Base-by-base conservation (phyloP, 2,329 filamentous ascomycete genomes). In the Chaetothyriales sp. region DNA sequence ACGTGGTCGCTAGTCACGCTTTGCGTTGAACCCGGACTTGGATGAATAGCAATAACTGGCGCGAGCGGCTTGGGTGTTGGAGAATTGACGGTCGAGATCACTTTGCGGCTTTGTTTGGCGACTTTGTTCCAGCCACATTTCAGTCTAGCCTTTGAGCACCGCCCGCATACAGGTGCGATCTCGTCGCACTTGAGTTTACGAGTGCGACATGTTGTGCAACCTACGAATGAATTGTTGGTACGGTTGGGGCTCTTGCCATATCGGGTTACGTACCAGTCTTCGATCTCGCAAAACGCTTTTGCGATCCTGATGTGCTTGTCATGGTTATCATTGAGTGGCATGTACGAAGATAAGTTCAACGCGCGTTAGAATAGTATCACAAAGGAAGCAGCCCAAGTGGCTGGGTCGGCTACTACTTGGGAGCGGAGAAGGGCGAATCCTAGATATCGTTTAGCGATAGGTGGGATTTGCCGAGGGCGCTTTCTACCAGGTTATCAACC, bases 91-190 rank as follows among this genome's bases (percentile, higher is more conserved):
- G 56, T 22, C 37, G 48, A 43, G 46, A 43, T 48, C 54, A 54
- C 48, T 56, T 54, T 28, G 51, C 29, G 48, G 50, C 33, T 48
- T 37, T 50, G 10, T 53, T 37, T 53, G 15, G 61, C 61, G 13
- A 62, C 62, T 50, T 66, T 60, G 15, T 63, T 63, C 66, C 66
- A 68, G 56, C 67, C 65, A 49, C 66, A 68, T 48, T 56, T 56
- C 25, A 68, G 54, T 18, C 56, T 59, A 33, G 67, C 48, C 18
- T 64, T 60, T 19, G 52, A 50, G 51, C 67, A 69, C 45, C 66
- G 65, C 22, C 53, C 54, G 50, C 67, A 69, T 18, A 63, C 48
- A 2, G 67, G 67, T 20, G 18, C 22, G 28, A 48, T 18, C 47
- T 56, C 54, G 37, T 56, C 54, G 46, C 54, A 56, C 44, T 56